Evolutionary conservation across 257 asterid species (phyloP).

Genomic region (Solanum peruvianum): DNA sequence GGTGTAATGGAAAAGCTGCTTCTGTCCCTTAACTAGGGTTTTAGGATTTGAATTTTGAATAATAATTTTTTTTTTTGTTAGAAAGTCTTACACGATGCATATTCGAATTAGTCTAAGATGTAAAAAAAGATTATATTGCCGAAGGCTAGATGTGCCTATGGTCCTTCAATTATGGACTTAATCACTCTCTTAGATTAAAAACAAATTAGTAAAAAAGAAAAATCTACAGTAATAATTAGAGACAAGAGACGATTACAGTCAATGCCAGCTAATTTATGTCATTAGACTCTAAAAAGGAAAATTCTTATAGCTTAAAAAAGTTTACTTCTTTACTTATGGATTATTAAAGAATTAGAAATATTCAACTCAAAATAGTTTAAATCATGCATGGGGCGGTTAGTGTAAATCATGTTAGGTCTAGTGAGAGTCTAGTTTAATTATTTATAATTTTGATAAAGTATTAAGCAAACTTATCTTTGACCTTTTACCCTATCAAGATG

Average conservation of each 20-base stretch:
- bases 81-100: too few species aligned
- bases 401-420: not conserved
- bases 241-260: not conserved
- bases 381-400: not conserved
- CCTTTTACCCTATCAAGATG: not conserved
- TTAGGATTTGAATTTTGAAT: too few species aligned
- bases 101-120: too few species aligned
- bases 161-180: not conserved
- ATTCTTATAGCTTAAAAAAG: not conserved
- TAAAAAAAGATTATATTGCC: not conserved
- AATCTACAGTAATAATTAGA: not conserved
- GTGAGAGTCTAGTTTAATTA: not conserved
- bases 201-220: not conserved
- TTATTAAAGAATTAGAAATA: not conserved
- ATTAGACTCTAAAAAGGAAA: not conserved
- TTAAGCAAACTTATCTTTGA: not conserved
- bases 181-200: too few species aligned
- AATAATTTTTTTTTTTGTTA: too few species aligned
- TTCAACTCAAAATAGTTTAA: not conserved
- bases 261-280: not conserved
- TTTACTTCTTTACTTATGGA: not conserved
- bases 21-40: too few species aligned
- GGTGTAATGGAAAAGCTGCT: not conserved
- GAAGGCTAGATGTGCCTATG: not conserved
- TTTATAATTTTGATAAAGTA: not conserved